Base-by-base conservation (phyloP, 768 basidiomycete species). In the Rhizopogon vinicolor region DNA sequence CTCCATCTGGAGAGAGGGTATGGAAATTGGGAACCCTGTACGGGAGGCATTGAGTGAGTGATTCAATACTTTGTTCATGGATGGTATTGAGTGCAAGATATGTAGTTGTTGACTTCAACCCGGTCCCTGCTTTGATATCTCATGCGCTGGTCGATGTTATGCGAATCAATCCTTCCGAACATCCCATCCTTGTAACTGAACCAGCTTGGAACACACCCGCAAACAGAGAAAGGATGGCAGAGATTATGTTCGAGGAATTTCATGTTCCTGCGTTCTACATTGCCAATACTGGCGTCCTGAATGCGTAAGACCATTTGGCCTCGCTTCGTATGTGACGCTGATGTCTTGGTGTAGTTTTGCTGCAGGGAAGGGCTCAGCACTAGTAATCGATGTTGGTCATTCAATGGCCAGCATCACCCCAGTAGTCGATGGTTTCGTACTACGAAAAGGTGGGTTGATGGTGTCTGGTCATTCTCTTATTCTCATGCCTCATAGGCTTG, bases 231-330 rank as follows among this genome's bases (percentile, higher is more conserved):
- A 82, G 88, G 53, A 91, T 98, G 87, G 91, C 93, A 10, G 93
- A 98, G 73, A 89, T 97, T 45, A 91, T 97, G 86, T 98, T 98
- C 64, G 97, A 99, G 71, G 89, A 96, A 62, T 96, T 97, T 63
- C 78, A 91, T 45, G 89, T 88, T 7, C 96, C 97, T 8, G 97
- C 95, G 2, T 94, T 96, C 73, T 99, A 98, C 68, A 90, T 96
- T 40, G 93, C 95, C 14, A 97, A 98, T 66, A 90, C 90, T 22
- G 89, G 91, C 19, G 96, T 98, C 13, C 73, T 98, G 54, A 95
- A 91, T 67, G 89, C 96, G 93, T 98, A 71, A 63, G 65, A 25
- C 84, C 72, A 5, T 60, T 40, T 22, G 37, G 35, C 31, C 33
- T 33, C 60, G 55, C 40, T 19, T 51, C 2, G 9, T 14, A 14